phyloP scores from a whole-genome alignment of 192 early-diverging fungal species.

The Dissophora ornata region DNA sequence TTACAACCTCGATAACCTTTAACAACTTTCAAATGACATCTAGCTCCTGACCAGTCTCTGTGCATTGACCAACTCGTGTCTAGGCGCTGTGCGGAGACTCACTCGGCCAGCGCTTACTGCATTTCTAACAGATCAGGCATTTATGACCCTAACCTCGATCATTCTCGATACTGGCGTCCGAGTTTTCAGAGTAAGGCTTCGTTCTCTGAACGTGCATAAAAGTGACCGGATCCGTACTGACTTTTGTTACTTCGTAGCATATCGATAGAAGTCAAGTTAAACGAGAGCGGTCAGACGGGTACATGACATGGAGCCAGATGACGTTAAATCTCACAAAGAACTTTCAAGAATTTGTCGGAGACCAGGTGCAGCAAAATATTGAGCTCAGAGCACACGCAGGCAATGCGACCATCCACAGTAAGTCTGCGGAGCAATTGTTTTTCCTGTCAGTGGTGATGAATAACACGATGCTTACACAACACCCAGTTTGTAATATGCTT shows the following conservation, averaged over 20 bases:
- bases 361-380: conserved; percentile 9
- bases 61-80: conserved; percentile 17
- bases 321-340: conserved; percentile 21
- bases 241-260: conserved; percentile 14
- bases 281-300: conserved; percentile 21
- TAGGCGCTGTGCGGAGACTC: conserved; percentile 9
- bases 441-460: no score
- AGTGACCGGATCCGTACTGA: neutral
- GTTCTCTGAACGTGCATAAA: neutral
- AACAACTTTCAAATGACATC: neutral
- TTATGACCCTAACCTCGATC: conserved; percentile 18
- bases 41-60: conserved; percentile 30
- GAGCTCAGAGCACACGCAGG: conserved; percentile 14
- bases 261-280: conserved; percentile 29
- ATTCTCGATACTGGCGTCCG: conserved; percentile 23
- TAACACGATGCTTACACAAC: neutral
- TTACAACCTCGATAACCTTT: neutral
- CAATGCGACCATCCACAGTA: conserved; percentile 21
- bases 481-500: conserved; percentile 39
- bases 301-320: conserved; percentile 27
- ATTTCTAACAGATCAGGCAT: conserved; percentile 5
- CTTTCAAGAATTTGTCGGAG: conserved; percentile 21
- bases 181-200: conserved; percentile 14
- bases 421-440: conserved; percentile 18
- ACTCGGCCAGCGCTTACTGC: neutral